Percentiles rank a stretch among this genome's conserved stretches.
Conservation (phyloP, 1,284 basidiomycete genomes). For the Pseudozyma hubeiensis region DNA sequence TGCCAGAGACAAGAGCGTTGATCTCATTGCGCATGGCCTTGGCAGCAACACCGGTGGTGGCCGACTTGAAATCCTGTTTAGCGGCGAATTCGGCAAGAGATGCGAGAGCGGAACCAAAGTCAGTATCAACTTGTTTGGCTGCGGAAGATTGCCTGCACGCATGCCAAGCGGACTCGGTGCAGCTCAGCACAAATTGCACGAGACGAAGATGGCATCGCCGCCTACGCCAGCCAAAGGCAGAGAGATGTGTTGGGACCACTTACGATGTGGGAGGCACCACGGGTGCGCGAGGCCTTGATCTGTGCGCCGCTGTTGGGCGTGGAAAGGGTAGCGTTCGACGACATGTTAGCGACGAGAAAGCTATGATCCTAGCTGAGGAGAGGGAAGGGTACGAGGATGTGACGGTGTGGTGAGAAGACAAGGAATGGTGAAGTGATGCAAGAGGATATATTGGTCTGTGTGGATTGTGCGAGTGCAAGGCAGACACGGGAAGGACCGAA, state of each 20-base stretch:
- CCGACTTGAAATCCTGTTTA: conserved; percentile 86
- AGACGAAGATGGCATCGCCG: no score
- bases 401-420: conserved; percentile 3
- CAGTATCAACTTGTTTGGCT: neutral
- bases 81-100: neutral
- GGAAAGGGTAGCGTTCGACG: conserved; percentile 58
- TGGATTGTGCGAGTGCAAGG: neutral
- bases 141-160: neutral
- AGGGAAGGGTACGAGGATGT: neutral
- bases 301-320: conserved; percentile 60
- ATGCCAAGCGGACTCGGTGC: no score
- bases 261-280: conserved; percentile 67
- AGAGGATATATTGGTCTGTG: conserved; percentile 10
- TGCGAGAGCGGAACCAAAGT: neutral
- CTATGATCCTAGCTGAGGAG: neutral
- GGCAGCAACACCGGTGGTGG: conserved; percentile 95
- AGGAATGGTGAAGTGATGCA: neutral
- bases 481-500: neutral
- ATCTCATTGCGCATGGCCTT: conserved; percentile 99
- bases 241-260: conserved; percentile 23
- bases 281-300: conserved; percentile 65
- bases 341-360: conserved; percentile 30
- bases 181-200: no score
- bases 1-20: conserved; percentile 82
- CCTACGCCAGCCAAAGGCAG: no score